phyloP scores from a whole-genome alignment of 177 flowering plant species.

The Vitis hybrid region DNA sequence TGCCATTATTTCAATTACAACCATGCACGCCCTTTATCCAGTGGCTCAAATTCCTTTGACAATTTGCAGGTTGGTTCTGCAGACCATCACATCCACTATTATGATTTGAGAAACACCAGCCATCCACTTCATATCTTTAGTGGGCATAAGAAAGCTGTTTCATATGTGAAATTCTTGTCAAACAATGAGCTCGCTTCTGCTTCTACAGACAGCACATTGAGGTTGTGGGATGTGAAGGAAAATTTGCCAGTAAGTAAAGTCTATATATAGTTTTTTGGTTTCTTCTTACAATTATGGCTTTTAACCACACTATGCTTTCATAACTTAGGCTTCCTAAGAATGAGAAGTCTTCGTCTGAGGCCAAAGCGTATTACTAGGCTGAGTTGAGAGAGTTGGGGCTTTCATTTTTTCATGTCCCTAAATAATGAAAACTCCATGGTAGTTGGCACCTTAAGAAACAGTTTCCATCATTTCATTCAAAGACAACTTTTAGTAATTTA shows the following conservation, averaged over 20 bases:
- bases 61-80: constrained; percentile 91
- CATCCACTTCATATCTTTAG: constrained; percentile 81
- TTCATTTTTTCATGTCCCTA: too few species aligned
- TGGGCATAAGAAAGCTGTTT: constrained; percentile 93
- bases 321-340: neutral
- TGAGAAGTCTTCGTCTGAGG: too few species aligned
- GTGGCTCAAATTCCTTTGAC: constrained; percentile 9
- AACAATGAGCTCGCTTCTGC: constrained; percentile 94
- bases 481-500: too few species aligned
- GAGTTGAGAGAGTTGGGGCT: too few species aligned
- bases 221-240: constrained; percentile 93
- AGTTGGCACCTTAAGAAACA: too few species aligned
- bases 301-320: neutral
- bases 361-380: too few species aligned
- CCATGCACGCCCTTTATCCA: too few species aligned
- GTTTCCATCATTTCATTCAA: too few species aligned
- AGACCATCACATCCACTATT: constrained; percentile 92
- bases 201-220: constrained; percentile 93
- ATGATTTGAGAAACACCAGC: constrained; percentile 81
- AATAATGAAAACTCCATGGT: too few species aligned
- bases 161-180: constrained; percentile 94
- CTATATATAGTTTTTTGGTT: neutral
- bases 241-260: constrained; percentile 61
- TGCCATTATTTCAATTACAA: too few species aligned
- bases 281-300: too few species aligned